These are phyloP conservation scores for Hura crepitans DNA, from an alignment of 441 rosid species.

Conservation along the genomic window DNA sequence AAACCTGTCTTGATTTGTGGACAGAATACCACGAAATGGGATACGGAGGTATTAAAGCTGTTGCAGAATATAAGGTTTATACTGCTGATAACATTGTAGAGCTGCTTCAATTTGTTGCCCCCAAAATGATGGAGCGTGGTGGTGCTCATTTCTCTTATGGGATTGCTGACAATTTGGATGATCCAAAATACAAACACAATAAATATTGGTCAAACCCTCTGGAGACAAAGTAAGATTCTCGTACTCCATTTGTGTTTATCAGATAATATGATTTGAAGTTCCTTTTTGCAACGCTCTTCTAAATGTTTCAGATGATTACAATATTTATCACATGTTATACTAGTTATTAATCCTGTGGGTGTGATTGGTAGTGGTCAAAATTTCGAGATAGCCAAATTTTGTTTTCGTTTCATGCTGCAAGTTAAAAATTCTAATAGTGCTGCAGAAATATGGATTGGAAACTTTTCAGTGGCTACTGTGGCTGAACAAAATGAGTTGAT, in stretches of 20 bases:
- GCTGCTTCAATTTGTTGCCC: constrained; percentile 79
- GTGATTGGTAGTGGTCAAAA: not conserved
- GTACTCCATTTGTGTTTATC: not conserved
- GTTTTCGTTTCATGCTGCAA: not conserved
- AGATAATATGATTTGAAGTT: not conserved
- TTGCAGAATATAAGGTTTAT: constrained; percentile 71
- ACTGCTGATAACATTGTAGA: constrained; percentile 61
- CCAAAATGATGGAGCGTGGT: constrained; percentile 94
- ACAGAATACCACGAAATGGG: constrained; percentile 99
- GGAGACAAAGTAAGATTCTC: constrained; percentile 69
- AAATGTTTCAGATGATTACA: not conserved
- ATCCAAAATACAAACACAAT: constrained; percentile 69
- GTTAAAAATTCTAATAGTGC: not conserved
- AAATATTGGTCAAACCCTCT: constrained; percentile 96
- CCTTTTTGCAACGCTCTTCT: constrained; percentile 3
- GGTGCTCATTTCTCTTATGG: constrained; percentile 86
- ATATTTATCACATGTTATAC: not conserved
- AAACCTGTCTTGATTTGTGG: constrained; percentile 76
- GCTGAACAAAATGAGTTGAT: not conserved
- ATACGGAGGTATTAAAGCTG: constrained; percentile 71
- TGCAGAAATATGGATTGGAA: not conserved
- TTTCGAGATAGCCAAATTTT: not conserved
- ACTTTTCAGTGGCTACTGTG: not conserved
- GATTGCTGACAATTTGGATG: constrained; percentile 87
- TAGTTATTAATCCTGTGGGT: not conserved